These are phyloP conservation scores for Termitomyces heimii DNA, from an alignment of 768 basidiomycete genomes.

Conservation along the genomic window DNA sequence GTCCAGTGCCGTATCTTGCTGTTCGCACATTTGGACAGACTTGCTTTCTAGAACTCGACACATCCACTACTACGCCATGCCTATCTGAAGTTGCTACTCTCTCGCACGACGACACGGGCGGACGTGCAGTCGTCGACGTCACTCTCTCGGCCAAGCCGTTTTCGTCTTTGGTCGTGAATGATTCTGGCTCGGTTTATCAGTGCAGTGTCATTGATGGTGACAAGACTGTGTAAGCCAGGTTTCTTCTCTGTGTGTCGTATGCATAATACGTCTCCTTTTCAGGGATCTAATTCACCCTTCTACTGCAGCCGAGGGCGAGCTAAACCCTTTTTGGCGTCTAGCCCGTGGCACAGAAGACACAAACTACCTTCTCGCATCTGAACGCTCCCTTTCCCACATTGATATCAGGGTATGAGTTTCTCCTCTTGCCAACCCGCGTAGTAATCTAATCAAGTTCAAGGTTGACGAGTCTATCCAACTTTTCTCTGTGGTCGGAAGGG, in stretches of 20 bases:
- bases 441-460: slow-evolving; percentile 18
- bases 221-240: slow-evolving; percentile 34
- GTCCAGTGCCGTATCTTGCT: slow-evolving; percentile 26
- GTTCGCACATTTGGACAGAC: slow-evolving; percentile 44
- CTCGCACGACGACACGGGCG: slow-evolving; percentile 33
- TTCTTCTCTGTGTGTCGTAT: no score
- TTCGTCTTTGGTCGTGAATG: slow-evolving; percentile 41
- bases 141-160: slow-evolving; percentile 26
- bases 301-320: slow-evolving; percentile 2
- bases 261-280: neutral
- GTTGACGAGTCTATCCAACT: slow-evolving; percentile 22
- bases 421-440: neutral
- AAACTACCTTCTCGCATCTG: slow-evolving; percentile 43
- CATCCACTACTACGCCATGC: slow-evolving; percentile 7
- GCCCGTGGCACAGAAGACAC: slow-evolving; percentile 26
- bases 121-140: slow-evolving; percentile 40
- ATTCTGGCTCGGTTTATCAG: slow-evolving; percentile 45
- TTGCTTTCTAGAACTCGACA: slow-evolving; percentile 30
- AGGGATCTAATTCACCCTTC: slow-evolving; percentile 9
- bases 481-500: slow-evolving; percentile 26
- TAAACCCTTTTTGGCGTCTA: slow-evolving; percentile 49
- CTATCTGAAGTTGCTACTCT: slow-evolving; percentile 31
- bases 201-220: slow-evolving; percentile 30
- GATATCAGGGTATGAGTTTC: slow-evolving; percentile 50
- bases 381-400: slow-evolving; percentile 32